Percentiles rank a stretch among this genome's conserved stretches.
phyloP scores from a whole-genome alignment of 2,329 filamentous ascomycete species.

The Seiridium unicorne region DNA sequence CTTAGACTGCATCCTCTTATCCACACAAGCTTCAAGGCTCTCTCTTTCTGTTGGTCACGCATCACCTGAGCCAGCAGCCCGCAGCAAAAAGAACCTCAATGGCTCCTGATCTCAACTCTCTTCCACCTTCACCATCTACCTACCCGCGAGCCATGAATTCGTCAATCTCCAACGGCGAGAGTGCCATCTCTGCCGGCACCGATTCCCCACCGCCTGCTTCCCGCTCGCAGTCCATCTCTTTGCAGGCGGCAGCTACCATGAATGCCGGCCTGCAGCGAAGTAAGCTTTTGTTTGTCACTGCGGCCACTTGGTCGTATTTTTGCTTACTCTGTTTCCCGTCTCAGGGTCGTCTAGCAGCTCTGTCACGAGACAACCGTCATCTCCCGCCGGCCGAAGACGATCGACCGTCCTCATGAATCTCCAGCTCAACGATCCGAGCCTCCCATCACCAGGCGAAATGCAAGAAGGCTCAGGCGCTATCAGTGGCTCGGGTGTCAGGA shows the following conservation, averaged over 20 bases:
- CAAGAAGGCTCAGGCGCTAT: conserved; percentile 39
- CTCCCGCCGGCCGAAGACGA: conserved; percentile 57
- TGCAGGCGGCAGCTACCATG: conserved; percentile 74
- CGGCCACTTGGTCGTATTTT: neutral
- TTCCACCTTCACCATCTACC: conserved; percentile 41
- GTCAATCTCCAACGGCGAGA: conserved; percentile 24
- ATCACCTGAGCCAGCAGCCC: neutral
- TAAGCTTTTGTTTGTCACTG: conserved; percentile 30
- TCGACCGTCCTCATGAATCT: conserved; percentile 72
- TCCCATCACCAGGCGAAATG: conserved; percentile 71
- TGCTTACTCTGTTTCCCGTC: neutral
- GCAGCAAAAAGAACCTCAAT: conserved; percentile 27
- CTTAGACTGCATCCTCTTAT: neutral
- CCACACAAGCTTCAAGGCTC: neutral
- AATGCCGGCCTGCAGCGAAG: conserved; percentile 71
- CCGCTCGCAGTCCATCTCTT: conserved; percentile 65
- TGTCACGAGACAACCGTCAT: conserved; percentile 40
- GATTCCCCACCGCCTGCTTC: conserved; percentile 61
- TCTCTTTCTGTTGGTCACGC: neutral
- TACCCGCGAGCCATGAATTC: conserved; percentile 35
- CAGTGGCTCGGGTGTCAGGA: conserved; percentile 20
- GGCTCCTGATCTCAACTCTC: conserved; percentile 59
- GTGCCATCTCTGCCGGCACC: conserved; percentile 23
- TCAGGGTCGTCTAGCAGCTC: conserved; percentile 54
- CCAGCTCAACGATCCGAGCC: conserved; percentile 67